phyloP scores from a whole-genome alignment of 139 green algal species.

The Chlamydomonas incerta region DNA sequence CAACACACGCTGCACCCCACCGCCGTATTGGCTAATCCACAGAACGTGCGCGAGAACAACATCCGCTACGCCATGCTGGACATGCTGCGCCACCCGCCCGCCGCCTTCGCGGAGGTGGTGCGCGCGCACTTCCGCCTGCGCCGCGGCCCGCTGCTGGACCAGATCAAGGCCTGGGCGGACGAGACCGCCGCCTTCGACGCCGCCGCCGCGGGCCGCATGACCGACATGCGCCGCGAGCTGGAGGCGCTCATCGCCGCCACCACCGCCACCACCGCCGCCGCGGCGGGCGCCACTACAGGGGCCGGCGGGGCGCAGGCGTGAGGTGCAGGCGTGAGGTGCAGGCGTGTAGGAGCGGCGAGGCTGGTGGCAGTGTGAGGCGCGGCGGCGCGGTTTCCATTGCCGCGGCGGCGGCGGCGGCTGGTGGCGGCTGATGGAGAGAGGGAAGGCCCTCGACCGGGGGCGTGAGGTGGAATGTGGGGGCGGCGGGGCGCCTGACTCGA shows the following conservation, averaged over 20 bases:
- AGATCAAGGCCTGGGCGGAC: slow-evolving; percentile 40
- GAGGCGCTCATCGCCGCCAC: slow-evolving; percentile 14
- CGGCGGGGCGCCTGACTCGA: too few species aligned
- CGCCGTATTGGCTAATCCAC: background rate
- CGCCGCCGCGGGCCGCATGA: slow-evolving; percentile 1
- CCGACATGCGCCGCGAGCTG: slow-evolving; percentile 12
- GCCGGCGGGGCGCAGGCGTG: too few species aligned
- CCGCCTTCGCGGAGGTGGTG: slow-evolving; percentile 70
- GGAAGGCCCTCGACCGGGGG: too few species aligned
- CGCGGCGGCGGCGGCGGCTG: too few species aligned
- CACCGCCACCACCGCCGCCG: too few species aligned
- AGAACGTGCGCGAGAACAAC: slow-evolving; percentile 66
- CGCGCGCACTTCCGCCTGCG: slow-evolving; percentile 71
- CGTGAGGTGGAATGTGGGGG: too few species aligned
- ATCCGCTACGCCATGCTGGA: slow-evolving; percentile 87
- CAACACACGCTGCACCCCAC: slow-evolving; percentile 43
- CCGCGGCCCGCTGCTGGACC: slow-evolving; percentile 45
- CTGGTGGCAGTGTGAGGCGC: too few species aligned
- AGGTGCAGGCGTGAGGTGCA: too few species aligned
- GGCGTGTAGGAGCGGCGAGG: too few species aligned
- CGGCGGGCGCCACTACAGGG: too few species aligned
- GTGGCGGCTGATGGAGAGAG: too few species aligned
- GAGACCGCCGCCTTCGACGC: background rate
- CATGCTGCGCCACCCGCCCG: slow-evolving; percentile 71
- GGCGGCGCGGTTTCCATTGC: too few species aligned